Evolutionary conservation across 352 stramenopile species (phyloP).

Genomic region (Pythium graminicola): DNA sequence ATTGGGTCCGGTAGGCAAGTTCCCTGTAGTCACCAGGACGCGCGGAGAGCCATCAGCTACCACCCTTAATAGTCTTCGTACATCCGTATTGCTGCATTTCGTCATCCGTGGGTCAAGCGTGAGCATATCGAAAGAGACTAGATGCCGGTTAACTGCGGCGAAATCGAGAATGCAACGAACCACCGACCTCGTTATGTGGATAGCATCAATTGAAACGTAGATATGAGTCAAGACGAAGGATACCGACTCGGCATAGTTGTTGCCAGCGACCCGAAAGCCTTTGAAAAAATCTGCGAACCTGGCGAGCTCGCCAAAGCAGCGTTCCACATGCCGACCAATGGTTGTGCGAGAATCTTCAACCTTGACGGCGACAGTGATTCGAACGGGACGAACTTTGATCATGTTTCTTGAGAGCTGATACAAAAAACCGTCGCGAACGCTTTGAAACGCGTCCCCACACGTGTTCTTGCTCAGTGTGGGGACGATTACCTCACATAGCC

Average conservation of each 20-base stretch:
- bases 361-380: neutral
- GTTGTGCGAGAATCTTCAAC: neutral
- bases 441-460: neutral
- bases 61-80: neutral
- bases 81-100: neutral
- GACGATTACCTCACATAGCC: neutral
- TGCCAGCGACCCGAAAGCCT: neutral
- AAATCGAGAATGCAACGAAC: neutral
- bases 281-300: neutral
- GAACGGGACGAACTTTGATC: neutral
- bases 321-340: neutral
- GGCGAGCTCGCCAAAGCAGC: conserved; percentile 6
- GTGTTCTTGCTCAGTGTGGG: neutral
- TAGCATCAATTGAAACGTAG: neutral
- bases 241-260: neutral
- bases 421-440: neutral
- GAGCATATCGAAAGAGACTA: neutral
- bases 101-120: conserved; percentile 8
- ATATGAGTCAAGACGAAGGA: conserved; percentile 1
- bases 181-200: conserved; percentile 2
- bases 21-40: neutral
- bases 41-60: neutral
- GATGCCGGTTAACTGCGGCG: neutral
- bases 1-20: neutral
- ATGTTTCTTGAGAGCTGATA: neutral